Evolutionary conservation across 768 basidiomycete species (phyloP), one percentile per base, ranked within the genome.

Genomic region (Hygrophorus russula): DNA sequence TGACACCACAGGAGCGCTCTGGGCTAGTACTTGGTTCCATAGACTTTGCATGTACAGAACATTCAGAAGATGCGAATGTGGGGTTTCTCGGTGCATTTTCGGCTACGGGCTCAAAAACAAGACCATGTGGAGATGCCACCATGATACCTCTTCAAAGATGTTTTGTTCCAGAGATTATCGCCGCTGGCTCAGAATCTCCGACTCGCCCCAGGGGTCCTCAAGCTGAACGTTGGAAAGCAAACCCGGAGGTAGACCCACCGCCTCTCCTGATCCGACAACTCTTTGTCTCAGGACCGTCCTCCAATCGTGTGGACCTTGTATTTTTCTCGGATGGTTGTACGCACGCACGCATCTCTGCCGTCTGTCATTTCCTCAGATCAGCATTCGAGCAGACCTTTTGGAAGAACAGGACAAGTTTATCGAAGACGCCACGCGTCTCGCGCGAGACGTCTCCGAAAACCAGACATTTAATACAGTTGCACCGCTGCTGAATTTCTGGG

Each of bases 401-500:
- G 60, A 63, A 24, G 85, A 88, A 53, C 63, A 68, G 29, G 65
- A 58, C 7, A 83, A 79, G 51, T 87, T 88, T 51, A 46, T 86
- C 34, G 56, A 66, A 30, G 85, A 88, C 50, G 81, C 82, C 2
- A 57, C 58, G 40, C 69, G 79, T 20, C 73, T 88, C 8, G 85
- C 81, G 0, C 55, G 70, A 36, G 85, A 84, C 53, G 66, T 88
- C 28, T 78, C 84, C 2, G 60, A 69, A 20, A 85, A 85, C 53
- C 79, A 83, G 49, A 86, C 85, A 0, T 87, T 86, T 57, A 69
- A 79, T 48, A 78, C 82, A 0, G 83, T 89, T 14, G 74, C 73
- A 51, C 82, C 83, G 2, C 62, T 87, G 36, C 60, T 88, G 49
- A 88, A 87, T 54, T 84, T 87, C 50, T 89, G 82, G 82, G 84